Base-by-base conservation (phyloP, 768 basidiomycete genomes). In the Neoboletus subvelutipes region DNA sequence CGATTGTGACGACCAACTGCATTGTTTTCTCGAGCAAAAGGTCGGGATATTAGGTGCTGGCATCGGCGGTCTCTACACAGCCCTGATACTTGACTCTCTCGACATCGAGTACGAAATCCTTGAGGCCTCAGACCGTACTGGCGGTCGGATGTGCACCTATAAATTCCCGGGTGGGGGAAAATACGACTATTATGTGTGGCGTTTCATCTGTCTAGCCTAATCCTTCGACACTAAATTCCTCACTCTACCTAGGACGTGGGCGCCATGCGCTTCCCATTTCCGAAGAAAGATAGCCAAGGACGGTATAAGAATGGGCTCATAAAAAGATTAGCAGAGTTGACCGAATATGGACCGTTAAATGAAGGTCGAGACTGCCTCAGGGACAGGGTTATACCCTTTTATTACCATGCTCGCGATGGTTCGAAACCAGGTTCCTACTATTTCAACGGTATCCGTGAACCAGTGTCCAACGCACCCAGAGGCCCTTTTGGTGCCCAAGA, bases 121-220 rank as follows among this genome's bases (percentile, higher is more conserved):
- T 8, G 81, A 81, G 64, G 78, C 74, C 3, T 67, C 67, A 0
- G 60, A 68, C 11, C 76, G 74, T 18, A 56, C 66, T 24, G 80
- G 81, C 1, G 81, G 81, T 12, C 73, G 79, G 9, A 67, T 79
- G 43, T 77, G 59, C 57, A 82, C 80, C 1, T 64, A 81, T 56
- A 65, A 67, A 11, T 82, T 81, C 65, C 54, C 58, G 1, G 54
- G 67, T 26, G 62, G 53, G 15, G 65, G 59, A 1, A 43, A 60
- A 31, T 73, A 74, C 24, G 68, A 77, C 50, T 77, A 78, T 60
- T 77, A 67, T 50, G 73, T 75, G 15, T 12, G 45, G 3, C 24
- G 1, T 34, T 17, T 24, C 13, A 11, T 5, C 18, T 17, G 2
- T 33, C 29, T 12, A 36, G 3, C 5, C 18, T 7, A 11, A 8